Base-by-base conservation (phyloP, 2,329 filamentous ascomycete genomes). In the Pyricularia pennisetigena region DNA sequence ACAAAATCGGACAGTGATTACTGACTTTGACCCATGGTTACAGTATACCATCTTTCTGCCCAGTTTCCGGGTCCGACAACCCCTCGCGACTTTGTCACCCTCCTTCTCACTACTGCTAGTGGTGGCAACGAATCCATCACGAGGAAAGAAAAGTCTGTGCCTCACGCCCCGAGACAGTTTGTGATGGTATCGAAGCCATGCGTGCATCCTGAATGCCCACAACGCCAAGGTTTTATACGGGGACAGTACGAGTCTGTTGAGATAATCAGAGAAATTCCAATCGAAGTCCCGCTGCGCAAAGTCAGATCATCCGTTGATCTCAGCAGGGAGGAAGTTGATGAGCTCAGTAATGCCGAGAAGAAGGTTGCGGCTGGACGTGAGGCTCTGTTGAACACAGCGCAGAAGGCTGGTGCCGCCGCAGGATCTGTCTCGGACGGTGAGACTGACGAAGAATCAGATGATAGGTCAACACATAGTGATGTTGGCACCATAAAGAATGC, bases 221-320 rank as follows among this genome's bases (percentile, higher is more conserved):
- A 85, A 14, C 83, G 90, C 10, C 80, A 86, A 69, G 92, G 91
- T 20, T 94, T 90, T 75, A 91, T 97, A 65, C 85, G 93, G 59
- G 94, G 94, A 3, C 84, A 89, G 71, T 98, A 97, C 73, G 94
- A 97, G 80, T 96, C 92, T 1, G 90, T 97, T 20, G 94, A 98
- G 78, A 84, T 97, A 72, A 94, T 97, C 69, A 85, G 94, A 66
- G 94, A 98, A 78, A 85, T 97, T 16, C 90, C 89, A 0, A 75
- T 88, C 10, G 80, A 82, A 62, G 76, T 81, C 71, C 76, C 79
- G 3, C 70, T 79, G 10, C 79, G 79, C 35, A 79, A 79, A 70
- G 78, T 78, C 6, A 75, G 77, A 29, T 85, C 83, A 23, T 81
- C 82, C 0, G 75, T 79, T 4, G 80, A 85, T 69, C 71, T 83